phyloP scores from a whole-genome alignment of 2,329 filamentous ascomycete species.

The Talaromyces piceae region DNA sequence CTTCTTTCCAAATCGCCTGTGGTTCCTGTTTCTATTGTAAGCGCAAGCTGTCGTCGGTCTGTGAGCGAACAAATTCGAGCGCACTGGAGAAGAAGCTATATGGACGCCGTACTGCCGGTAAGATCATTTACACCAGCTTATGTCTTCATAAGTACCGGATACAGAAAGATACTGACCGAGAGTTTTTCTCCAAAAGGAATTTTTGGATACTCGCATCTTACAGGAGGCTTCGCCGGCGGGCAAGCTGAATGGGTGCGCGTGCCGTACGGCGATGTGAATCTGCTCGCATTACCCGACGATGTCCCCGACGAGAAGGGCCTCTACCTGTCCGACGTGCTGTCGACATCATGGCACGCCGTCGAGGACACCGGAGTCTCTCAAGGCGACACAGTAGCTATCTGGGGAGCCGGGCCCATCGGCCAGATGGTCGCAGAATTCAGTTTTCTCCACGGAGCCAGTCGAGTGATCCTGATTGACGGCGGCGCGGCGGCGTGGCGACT shows the following conservation, averaged over 20 bases:
- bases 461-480: slow-evolving; percentile 73
- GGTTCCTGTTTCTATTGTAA: slow-evolving; percentile 66
- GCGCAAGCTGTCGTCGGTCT: slow-evolving; percentile 70
- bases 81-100: slow-evolving; percentile 67
- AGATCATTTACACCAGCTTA: slow-evolving; percentile 15
- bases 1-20: slow-evolving; percentile 74
- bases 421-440: slow-evolving; percentile 66
- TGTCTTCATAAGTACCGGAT: neutral
- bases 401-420: slow-evolving; percentile 80
- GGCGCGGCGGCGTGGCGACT: slow-evolving; percentile 57
- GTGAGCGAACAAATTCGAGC: slow-evolving; percentile 72
- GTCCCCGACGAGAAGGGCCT: slow-evolving; percentile 80
- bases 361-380: slow-evolving; percentile 76
- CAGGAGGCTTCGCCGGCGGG: slow-evolving; percentile 77
- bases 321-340: slow-evolving; percentile 72
- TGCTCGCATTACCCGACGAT: slow-evolving; percentile 68
- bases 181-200: slow-evolving; percentile 39
- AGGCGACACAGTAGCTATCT: slow-evolving; percentile 71
- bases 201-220: slow-evolving; percentile 67
- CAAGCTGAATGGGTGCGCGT: slow-evolving; percentile 84
- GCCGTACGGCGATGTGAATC: slow-evolving; percentile 70
- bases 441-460: slow-evolving; percentile 62
- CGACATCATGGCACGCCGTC: slow-evolving; percentile 73
- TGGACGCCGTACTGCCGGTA: slow-evolving; percentile 64
- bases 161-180: neutral